Percentiles rank a stretch among this genome's conserved stretches.
Evolutionary conservation across 495 filamentous ascomycete species (phyloP).

Genomic region (Penicillium simplicissimum): DNA sequence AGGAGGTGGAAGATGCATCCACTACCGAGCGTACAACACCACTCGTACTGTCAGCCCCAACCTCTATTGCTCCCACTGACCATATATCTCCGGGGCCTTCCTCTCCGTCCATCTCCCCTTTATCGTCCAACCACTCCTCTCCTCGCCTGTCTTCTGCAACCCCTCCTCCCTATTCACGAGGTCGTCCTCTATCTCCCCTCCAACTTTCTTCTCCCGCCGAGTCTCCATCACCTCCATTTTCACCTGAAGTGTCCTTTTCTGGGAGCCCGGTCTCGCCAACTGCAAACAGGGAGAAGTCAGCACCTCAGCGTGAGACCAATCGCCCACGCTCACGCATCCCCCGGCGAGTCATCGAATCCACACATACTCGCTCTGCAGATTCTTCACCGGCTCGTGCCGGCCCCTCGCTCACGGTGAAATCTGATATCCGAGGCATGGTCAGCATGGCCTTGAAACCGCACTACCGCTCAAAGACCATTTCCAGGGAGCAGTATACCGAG

Average conservation of each 20-base stretch:
- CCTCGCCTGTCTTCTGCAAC: slow-evolving; percentile 70
- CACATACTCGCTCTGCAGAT: slow-evolving; percentile 48
- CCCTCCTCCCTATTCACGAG: slow-evolving; percentile 64
- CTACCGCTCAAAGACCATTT: slow-evolving; percentile 66
- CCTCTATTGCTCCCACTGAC: slow-evolving; percentile 45
- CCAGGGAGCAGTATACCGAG: slow-evolving; percentile 79
- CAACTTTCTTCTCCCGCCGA: slow-evolving; percentile 65
- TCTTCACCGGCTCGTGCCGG: slow-evolving; percentile 55
- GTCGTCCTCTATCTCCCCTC: slow-evolving; percentile 65
- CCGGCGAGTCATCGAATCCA: slow-evolving; percentile 34
- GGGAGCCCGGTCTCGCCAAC: slow-evolving; percentile 25
- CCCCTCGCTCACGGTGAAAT: slow-evolving; percentile 71
- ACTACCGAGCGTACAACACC: slow-evolving; percentile 54
- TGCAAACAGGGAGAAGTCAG: slow-evolving; percentile 15
- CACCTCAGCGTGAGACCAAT: slow-evolving; percentile 9
- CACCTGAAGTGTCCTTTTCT: slow-evolving; percentile 47
- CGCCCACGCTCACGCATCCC: slow-evolving; percentile 34
- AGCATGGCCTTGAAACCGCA: slow-evolving; percentile 72
- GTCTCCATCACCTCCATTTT: slow-evolving; percentile 61
- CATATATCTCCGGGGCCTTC: slow-evolving; percentile 57
- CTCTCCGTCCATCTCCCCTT: slow-evolving; percentile 73
- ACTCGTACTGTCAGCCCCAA: slow-evolving; percentile 44
- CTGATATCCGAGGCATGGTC: slow-evolving; percentile 80
- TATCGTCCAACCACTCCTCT: slow-evolving; percentile 64
- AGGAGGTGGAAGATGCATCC: slow-evolving; percentile 78